Conservation (phyloP, 441 rosid genomes). For the Gossypium gossypioides region DNA sequence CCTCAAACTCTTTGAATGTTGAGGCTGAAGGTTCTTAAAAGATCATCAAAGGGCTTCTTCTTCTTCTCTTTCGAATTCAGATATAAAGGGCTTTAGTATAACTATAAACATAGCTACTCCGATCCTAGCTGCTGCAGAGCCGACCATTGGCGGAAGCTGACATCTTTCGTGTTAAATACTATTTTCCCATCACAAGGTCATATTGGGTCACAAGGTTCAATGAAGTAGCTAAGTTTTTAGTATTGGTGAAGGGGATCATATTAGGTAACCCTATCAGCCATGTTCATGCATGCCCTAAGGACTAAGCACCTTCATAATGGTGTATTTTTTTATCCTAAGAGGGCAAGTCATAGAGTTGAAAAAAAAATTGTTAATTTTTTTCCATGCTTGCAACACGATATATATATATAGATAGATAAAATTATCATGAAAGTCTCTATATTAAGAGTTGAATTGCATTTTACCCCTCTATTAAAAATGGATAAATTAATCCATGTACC, state of each 20-base stretch:
- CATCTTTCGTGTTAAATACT: neutral
- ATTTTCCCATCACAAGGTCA: neutral
- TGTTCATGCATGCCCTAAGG: neutral
- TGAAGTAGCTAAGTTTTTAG: no score
- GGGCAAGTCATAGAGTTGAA: neutral
- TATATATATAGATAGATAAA: neutral
- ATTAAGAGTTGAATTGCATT: no score
- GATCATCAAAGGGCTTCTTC: no score
- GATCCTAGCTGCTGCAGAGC: conserved; percentile 35
- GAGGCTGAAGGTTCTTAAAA: no score
- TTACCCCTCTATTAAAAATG: no score
- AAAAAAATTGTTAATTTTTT: no score
- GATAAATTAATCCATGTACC: no score
- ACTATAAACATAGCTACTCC: conserved; percentile 32
- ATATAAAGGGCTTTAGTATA: conserved; percentile 4
- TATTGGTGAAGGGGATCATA: neutral
- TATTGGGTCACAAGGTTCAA: neutral
- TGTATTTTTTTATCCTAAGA: neutral
- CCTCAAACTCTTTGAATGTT: no score
- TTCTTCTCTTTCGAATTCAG: neutral
- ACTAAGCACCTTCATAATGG: neutral
- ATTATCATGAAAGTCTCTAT: no score
- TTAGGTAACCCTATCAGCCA: neutral
- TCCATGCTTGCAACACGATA: neutral
- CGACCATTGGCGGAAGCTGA: conserved; percentile 26